Evolutionary conservation across 2,329 filamentous ascomycete species (phyloP).

Genomic region (Diaporthe sp.): DNA sequence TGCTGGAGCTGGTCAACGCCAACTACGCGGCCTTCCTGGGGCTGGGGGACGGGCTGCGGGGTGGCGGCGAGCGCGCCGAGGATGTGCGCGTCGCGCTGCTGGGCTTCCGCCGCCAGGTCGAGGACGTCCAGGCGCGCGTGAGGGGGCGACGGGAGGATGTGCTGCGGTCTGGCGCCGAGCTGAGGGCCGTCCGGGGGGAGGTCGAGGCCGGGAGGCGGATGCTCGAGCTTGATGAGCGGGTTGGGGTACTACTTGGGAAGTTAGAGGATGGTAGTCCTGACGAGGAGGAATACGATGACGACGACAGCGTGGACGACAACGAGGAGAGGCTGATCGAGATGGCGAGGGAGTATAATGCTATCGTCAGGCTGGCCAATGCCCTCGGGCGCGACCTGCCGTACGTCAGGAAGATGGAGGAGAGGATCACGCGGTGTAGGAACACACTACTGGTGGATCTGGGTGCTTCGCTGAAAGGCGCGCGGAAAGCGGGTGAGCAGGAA

Average conservation of each 20-base stretch:
- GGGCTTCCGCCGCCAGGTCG: conserved; percentile 86
- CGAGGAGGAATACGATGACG: conserved; percentile 50
- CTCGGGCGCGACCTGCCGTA: conserved; percentile 64
- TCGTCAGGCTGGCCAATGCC: conserved; percentile 57
- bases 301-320: conserved; percentile 49
- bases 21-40: conserved; percentile 95
- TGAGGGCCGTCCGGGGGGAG: conserved; percentile 72
- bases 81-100: conserved; percentile 89
- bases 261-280: conserved; percentile 53
- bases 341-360: conserved; percentile 60
- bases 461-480: conserved; percentile 60
- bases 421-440: conserved; percentile 66
- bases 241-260: conserved; percentile 73
- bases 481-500: conserved; percentile 55
- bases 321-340: conserved; percentile 56
- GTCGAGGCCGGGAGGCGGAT: conserved; percentile 74
- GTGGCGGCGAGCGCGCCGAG: conserved; percentile 92
- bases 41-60: conserved; percentile 83
- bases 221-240: conserved; percentile 75
- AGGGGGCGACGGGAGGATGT: conserved; percentile 74
- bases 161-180: conserved; percentile 72
- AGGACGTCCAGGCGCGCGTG: conserved; percentile 78
- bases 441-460: conserved; percentile 69
- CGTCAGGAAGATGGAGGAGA: conserved; percentile 65
- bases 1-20: conserved; percentile 93